Percentiles rank a stretch among this genome's conserved stretches.
These are phyloP conservation scores for Botrytis hyacinthi DNA, from an alignment of 2,329 filamentous ascomycete species.

Conservation along the genomic window DNA sequence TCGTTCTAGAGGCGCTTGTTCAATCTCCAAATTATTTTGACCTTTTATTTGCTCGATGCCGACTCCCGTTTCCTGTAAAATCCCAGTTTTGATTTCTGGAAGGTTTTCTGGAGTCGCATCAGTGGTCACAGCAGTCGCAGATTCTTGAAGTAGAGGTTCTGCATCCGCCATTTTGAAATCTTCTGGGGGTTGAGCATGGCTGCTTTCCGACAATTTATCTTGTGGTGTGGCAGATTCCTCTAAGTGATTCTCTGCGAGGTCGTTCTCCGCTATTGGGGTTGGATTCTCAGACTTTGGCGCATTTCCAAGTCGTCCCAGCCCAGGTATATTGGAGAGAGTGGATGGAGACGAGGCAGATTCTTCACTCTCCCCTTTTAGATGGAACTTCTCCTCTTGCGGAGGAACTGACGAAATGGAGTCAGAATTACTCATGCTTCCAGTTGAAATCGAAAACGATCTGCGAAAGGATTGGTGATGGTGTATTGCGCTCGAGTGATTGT, in stretches of 20 bases:
- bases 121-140: background rate
- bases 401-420: background rate
- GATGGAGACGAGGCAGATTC: background rate
- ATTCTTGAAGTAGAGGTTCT: constrained; percentile 2
- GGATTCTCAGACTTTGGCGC: constrained; percentile 15
- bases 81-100: background rate
- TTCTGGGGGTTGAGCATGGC: background rate
- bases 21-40: background rate
- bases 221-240: background rate
- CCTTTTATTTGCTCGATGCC: background rate
- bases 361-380: background rate
- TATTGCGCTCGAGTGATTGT: constrained; percentile 4
- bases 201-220: background rate
- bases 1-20: background rate
- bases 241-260: background rate
- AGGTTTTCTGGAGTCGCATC: background rate
- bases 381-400: background rate
- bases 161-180: constrained; percentile 13
- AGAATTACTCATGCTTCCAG: constrained; percentile 7
- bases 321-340: constrained; percentile 19
- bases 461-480: background rate
- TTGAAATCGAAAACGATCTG: background rate
- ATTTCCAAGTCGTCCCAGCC: constrained; percentile 20
- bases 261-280: background rate
- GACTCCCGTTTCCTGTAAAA: background rate